Evolutionary conservation across 1,284 basidiomycete genomes (phyloP), one percentile per base, ranked within the genome.

Genomic region (Peniophora sp.): DNA sequence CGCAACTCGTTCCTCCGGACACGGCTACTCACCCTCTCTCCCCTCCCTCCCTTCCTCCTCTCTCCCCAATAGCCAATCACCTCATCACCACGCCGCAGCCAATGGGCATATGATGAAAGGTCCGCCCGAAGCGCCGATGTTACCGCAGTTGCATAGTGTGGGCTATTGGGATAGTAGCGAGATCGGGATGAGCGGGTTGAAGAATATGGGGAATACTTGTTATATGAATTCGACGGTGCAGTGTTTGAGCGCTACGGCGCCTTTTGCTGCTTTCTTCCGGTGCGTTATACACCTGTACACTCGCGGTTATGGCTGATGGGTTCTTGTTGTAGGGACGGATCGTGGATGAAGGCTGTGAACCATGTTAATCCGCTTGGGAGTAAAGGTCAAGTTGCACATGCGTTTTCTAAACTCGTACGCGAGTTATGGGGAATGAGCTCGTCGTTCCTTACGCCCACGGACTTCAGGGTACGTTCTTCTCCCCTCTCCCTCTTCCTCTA

Each of bases 201-300:
- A 93, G 77, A 99, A 99, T 66, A 66, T 99, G 54, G 97, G 96
- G 32, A 98, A 99, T 67, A 99, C 97, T 1, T 99, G 96, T 68
- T 99, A 98, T 67, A 98, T 99, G 94, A 99, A 98, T 67, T 91
- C 95, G 25, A 95, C 94, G 3, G 81, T 99, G 20, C 96, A 99
- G 68, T 99, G 96, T 67, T 71, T 99, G 61, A 92, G 85, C 61
- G 93, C 92, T 0, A 95, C 94, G 0, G 81, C 88, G 12, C 94
- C 94, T 0, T 93, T 97, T 66, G 81, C 93, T 34, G 76, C 84
- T 48, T 97, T 92, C 70, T 97, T 98, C 64, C 87, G 81, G 92
- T 92, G 61, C 43, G 70, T 56, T 25, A 65, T 60, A 20, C 48
- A 38, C 20, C n/a, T 43, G 23, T 41, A 45, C 50, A 48, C 35